A percentile compares a stretch with the other conserved stretches of the same genome.
These are phyloP conservation scores for Phyllosticta capitalensis DNA, from an alignment of 2,329 filamentous ascomycete genomes.

Conservation along the genomic window DNA sequence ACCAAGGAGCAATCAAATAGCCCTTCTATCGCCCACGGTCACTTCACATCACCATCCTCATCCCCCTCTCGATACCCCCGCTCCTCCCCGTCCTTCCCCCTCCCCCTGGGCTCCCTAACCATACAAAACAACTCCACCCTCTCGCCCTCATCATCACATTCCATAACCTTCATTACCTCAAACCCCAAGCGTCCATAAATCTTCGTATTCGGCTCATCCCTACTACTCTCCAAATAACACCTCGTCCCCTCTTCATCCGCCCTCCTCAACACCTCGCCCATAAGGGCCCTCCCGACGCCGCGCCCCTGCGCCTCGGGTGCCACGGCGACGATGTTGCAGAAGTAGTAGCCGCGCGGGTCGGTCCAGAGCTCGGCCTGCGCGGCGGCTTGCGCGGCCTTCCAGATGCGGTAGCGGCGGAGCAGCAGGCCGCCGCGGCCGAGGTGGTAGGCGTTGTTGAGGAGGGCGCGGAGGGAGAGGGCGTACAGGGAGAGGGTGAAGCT, in stretches of 20 bases:
- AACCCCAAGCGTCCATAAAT: conserved; percentile 67
- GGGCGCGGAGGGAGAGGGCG: conserved; percentile 56
- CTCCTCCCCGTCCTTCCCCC: background rate
- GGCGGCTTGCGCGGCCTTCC: conserved; percentile 56
- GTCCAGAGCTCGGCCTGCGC: conserved; percentile 56
- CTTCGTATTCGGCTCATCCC: conserved; percentile 56
- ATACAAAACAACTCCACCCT: conserved; percentile 38
- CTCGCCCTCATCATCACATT: conserved; percentile 54
- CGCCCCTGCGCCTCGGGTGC: conserved; percentile 54
- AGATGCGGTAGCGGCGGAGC: conserved; percentile 60
- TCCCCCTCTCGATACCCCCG: too few species aligned
- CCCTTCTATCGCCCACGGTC: too few species aligned
- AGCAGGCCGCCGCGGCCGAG: conserved; percentile 57
- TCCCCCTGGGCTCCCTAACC: conserved; percentile 28
- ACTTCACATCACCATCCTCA: too few species aligned
- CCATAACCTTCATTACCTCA: conserved; percentile 52
- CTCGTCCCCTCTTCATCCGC: conserved; percentile 55
- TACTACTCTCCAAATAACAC: conserved; percentile 64
- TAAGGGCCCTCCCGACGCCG: conserved; percentile 56
- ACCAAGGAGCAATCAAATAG: too few species aligned
- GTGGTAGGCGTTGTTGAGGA: conserved; percentile 57
- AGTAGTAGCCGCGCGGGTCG: conserved; percentile 60
- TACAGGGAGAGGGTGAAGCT: conserved; percentile 55
- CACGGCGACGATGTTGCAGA: conserved; percentile 67
- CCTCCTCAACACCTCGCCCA: conserved; percentile 51